phyloP scores from a whole-genome alignment of 495 filamentous ascomycete species.

The Aspergillus leporis region DNA sequence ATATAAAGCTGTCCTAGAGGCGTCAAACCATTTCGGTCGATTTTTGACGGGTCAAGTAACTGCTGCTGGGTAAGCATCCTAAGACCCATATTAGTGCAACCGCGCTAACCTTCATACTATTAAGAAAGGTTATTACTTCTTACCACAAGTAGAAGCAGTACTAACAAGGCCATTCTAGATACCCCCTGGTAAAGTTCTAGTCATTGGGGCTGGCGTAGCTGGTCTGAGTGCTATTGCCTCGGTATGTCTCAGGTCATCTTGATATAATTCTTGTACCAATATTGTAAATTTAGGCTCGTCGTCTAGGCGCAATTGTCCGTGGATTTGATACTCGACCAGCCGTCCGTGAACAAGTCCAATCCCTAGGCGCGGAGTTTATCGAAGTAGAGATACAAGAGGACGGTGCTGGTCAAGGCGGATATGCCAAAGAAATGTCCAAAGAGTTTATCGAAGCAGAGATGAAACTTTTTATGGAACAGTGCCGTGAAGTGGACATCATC shows the following conservation, averaged over 20 bases:
- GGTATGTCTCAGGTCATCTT: conserved; percentile 15
- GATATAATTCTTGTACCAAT: not conserved
- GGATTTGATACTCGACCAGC: conserved; percentile 81
- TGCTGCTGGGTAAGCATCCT: conserved; percentile 58
- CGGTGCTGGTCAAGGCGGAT: conserved; percentile 76
- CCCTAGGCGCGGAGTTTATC: conserved; percentile 79
- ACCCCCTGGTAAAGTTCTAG: conserved; percentile 77
- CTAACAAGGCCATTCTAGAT: conserved; percentile 49
- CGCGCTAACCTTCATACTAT: conserved; percentile 8
- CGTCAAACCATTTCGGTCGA: conserved; percentile 78
- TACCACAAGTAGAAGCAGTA: not conserved
- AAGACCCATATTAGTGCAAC: not conserved
- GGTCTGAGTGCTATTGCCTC: conserved; percentile 80
- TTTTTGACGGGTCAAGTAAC: conserved; percentile 83
- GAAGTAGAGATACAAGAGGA: conserved; percentile 84
- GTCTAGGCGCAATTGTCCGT: conserved; percentile 80
- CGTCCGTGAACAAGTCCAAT: conserved; percentile 80
- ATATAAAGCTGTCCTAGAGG: conserved; percentile 82
- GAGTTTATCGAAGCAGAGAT: conserved; percentile 87
- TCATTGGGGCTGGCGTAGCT: conserved; percentile 81
- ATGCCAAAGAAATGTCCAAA: conserved; percentile 85
- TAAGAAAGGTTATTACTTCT: conserved; percentile 18
- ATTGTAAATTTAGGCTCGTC: conserved; percentile 48
- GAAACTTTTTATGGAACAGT: conserved; percentile 81
- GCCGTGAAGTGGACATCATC: conserved; percentile 81